Base-by-base conservation (phyloP, 352 stramenopile species). In the Globisporangium canariense region DNA sequence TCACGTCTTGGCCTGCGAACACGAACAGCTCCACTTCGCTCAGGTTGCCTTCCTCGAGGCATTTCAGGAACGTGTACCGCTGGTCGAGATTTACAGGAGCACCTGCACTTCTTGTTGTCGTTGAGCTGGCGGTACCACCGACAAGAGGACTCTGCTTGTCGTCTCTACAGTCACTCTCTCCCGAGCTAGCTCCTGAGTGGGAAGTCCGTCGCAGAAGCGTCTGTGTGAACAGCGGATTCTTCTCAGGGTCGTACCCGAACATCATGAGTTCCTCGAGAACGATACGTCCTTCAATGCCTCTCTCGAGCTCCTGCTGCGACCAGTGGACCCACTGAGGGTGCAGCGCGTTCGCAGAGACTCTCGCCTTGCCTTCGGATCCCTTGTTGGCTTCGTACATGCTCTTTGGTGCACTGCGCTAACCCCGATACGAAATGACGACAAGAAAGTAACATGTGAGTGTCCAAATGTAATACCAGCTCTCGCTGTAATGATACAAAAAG, bases 271-370 rank as follows among this genome's bases (percentile, higher is more conserved):
- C 81, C 0, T 74, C 67, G 28, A 92, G 66, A 3, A 90, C 75
- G n/a, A 86, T 55, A 36, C 67, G 71, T 3, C 83, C 81, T 45
- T 83, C 67, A 47, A 92, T 92, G 10, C 81, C 83, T 34, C 81
- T 71, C 36, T 68, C 58, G 30, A 90, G 59, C 57, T 90, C 79
- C 49, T 86, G 75, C 22, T 89, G 79, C 11, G 76, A 77, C 83
- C 81, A 92, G 60, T 84, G 77, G 50, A 74, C 76, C 83, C 83
- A 92, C 60, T 79, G 68, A 0, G 83, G 79, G 20, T 90, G 72
- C 7, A 92, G 64, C 1, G 66, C 62, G 3, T 76, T 70, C 8
- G 73, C 34, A 3, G 69, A 9, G 6, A 51, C 34, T 28, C 34
- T 60, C 25, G 47, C 14, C 6, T 51, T 71, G 10, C 16, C 7